Base-by-base conservation (phyloP, 805 yeast genomes). In the Barnettozyma sucrosica region DNA sequence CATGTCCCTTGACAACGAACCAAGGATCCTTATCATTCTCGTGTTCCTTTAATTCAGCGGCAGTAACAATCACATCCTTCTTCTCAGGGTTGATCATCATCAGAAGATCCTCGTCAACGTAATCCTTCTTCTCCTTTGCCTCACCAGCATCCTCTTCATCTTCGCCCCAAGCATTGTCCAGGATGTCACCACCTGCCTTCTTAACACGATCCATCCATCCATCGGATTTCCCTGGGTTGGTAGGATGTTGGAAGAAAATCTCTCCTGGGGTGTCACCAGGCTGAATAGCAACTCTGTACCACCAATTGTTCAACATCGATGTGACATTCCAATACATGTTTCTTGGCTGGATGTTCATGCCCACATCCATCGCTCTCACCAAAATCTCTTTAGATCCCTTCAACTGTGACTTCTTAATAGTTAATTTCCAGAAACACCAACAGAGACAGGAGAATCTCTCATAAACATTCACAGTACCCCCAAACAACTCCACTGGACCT, bases 181-280 rank as follows among this genome's bases (percentile, higher is more conserved):
- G 46, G 8, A 64, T 42, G 44, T 64, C 59, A 38, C 68, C 68
- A 23, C 67, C 67, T 33, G 58, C 53, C 6, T 53, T 53, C 44
- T 64, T 65, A 21, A 66, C 66, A 36, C 67, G 54, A 36, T 65
- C 69, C 69, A 66, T 66, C 70, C 70, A 66, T 4, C 70, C 70
- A 46, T 62, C 66, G 6, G 57, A 42, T 18, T 50, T 56, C 28
- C 51, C 58, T 3, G 66, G 64, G 32, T 45, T 28, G 33, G 52
- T 55, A 1, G 66, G 66, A 46, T 62, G 66, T 46, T 62, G 61
- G 51, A 59, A 64, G 43, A 47, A 50, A 24, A 55, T 50, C 25
- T 50, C 54, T 23, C 47, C 50, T 16, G 41, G 47, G 38, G 24
- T 18, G 16, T 18, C 41, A 25, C 54, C 51, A 7, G 51, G 52